Conservation (phyloP, 225 moss, liverwort and hornwort genomes). For the Anthoceros angustus region DNA sequence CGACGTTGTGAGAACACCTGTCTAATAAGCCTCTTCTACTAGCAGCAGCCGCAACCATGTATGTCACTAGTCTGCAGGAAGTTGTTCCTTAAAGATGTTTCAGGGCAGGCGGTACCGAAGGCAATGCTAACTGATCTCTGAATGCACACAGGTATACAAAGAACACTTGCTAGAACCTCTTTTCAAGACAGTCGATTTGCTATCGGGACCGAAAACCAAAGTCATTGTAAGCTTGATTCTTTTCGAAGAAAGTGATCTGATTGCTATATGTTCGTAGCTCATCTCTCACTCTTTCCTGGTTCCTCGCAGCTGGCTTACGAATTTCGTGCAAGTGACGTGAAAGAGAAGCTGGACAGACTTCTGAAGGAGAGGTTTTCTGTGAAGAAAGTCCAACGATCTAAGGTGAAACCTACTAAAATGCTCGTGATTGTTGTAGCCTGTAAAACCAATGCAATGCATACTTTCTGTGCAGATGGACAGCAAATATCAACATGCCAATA, state of each 20-base stretch:
- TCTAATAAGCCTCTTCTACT: background rate
- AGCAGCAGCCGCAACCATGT: background rate
- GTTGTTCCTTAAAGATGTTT: background rate
- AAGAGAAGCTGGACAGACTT: slow-evolving; percentile 48
- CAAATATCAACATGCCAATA: slow-evolving; percentile 83
- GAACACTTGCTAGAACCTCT: slow-evolving; percentile 72
- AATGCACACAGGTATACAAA: slow-evolving; percentile 56
- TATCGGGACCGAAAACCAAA: slow-evolving; percentile 76
- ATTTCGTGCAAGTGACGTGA: slow-evolving; percentile 70
- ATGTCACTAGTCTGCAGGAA: slow-evolving; percentile 4
- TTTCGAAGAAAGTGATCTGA: background rate
- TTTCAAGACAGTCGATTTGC: slow-evolving; percentile 46
- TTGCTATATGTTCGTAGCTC: background rate
- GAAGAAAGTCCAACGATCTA: slow-evolving; percentile 62
- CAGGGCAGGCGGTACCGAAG: background rate
- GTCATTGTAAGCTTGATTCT: slow-evolving; percentile 36
- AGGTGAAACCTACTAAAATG: slow-evolving; percentile 24
- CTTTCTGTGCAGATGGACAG: slow-evolving; percentile 53
- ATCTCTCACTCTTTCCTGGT: background rate
- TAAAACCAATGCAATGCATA: background rate
- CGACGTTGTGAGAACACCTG: slow-evolving; percentile 45
- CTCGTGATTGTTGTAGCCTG: background rate
- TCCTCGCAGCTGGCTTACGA: slow-evolving; percentile 66
- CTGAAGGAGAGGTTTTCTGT: slow-evolving; percentile 55
- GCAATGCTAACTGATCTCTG: background rate